Evolutionary conservation across 176 grass and related monocot species (phyloP).

Genomic region (Oryza coarctata): DNA sequence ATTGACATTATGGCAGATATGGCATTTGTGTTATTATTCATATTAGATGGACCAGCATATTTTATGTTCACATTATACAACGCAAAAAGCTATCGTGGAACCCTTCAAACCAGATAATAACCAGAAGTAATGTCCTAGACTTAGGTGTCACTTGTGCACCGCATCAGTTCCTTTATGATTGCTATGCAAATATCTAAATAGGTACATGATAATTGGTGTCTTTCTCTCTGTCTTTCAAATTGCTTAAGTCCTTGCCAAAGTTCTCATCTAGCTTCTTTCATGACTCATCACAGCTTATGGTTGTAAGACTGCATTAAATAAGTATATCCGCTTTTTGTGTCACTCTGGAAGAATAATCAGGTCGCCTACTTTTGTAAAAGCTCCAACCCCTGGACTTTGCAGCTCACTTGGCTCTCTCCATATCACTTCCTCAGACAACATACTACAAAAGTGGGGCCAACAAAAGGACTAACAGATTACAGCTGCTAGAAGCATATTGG

Average conservation of each 20-base stretch:
- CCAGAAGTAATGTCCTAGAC: constrained; percentile 4
- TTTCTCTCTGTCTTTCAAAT: constrained; percentile 17
- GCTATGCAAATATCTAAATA: constrained; percentile 7
- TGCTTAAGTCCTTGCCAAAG: constrained; percentile 35
- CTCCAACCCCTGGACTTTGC: constrained; percentile 28
- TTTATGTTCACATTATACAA: background rate
- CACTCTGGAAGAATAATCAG: constrained; percentile 57
- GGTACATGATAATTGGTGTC: constrained; percentile 7
- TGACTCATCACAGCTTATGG: constrained; percentile 16
- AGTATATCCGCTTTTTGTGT: constrained; percentile 36
- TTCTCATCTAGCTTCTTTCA: constrained; percentile 36
- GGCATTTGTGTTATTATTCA: background rate
- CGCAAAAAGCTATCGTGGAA: background rate
- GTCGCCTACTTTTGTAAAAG: constrained; percentile 48
- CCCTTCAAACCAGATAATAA: background rate
- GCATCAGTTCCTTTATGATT: constrained; percentile 16
- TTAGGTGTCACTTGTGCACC: background rate
- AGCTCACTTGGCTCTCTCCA: constrained; percentile 33
- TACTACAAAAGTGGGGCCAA: constrained; percentile 15
- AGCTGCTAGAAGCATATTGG: background rate
- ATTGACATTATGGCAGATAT: background rate
- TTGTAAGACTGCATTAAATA: constrained; percentile 36
- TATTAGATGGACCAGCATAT: background rate
- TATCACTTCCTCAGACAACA: constrained; percentile 31
- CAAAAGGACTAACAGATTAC: constrained; percentile 19